A percentile compares a stretch with the other conserved stretches of the same genome.
Conservation (phyloP, 2,329 filamentous ascomycete genomes). For the Neonectria punicea region DNA sequence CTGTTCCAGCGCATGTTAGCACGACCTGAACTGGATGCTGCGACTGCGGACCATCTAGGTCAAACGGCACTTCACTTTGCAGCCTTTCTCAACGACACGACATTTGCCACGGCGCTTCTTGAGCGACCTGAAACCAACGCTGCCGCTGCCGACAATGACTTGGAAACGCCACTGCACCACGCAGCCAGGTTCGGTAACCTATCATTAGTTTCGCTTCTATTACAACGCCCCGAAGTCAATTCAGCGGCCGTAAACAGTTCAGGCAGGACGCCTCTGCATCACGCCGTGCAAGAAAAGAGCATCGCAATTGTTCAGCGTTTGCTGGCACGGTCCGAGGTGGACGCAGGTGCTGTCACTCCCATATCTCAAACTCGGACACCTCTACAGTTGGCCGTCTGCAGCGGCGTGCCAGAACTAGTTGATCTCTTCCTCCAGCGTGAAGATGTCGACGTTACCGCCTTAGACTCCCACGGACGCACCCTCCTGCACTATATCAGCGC, state of each 20-base stretch:
- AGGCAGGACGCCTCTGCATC: conserved; percentile 9
- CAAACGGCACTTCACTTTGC: conserved; percentile 14
- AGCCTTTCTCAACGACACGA: background rate
- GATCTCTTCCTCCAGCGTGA: background rate
- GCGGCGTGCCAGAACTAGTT: background rate
- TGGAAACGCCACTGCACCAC: conserved; percentile 3
- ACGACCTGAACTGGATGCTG: conserved; percentile 16
- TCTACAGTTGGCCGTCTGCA: conserved; percentile 15
- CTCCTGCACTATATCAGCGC: conserved; percentile 16
- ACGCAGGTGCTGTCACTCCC: background rate
- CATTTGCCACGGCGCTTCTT: conserved; percentile 11
- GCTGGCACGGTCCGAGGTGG: conserved; percentile 15
- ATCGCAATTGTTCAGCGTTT: conserved; percentile 1
- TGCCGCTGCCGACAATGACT: background rate
- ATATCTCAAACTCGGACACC: conserved; percentile 7
- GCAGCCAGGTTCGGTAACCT: background rate
- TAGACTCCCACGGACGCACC: conserved; percentile 6
- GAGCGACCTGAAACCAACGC: conserved; percentile 9
- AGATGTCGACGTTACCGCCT: background rate
- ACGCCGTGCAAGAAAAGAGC: background rate
- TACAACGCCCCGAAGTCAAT: conserved; percentile 3
- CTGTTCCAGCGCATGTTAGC: conserved; percentile 18
- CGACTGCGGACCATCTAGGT: background rate
- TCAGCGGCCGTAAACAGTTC: background rate
- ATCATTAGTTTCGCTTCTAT: conserved; percentile 7